These are phyloP conservation scores for Hypomyces perniciosus DNA, from an alignment of 2,329 filamentous ascomycete genomes.

Conservation along the genomic window DNA sequence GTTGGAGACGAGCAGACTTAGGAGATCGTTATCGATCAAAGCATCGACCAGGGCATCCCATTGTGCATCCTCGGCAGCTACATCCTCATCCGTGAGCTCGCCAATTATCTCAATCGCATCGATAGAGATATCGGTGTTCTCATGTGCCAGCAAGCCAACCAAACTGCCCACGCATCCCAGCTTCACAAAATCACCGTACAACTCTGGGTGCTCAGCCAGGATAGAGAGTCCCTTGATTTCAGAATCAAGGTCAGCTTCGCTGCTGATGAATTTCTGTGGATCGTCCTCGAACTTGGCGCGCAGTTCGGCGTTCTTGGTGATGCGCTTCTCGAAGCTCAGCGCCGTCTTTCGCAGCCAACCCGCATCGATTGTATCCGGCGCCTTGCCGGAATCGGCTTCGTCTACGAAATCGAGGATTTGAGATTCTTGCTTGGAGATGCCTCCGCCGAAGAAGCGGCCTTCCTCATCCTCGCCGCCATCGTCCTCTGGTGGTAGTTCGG, in stretches of 20 bases:
- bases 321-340: conserved; percentile 81
- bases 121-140: conserved; percentile 96
- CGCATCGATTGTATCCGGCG: conserved; percentile 70
- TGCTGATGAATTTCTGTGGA: conserved; percentile 75
- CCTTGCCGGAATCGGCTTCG: conserved; percentile 30
- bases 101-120: conserved; percentile 82
- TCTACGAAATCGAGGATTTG: conserved; percentile 88
- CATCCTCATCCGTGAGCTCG: conserved; percentile 91
- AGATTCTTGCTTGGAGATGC: conserved; percentile 73
- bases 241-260: conserved; percentile 82
- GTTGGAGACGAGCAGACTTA: conserved; percentile 70
- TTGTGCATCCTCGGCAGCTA: conserved; percentile 70
- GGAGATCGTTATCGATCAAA: conserved; percentile 61
- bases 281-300: conserved; percentile 77
- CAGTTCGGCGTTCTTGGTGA: conserved; percentile 84
- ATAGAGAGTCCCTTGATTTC: conserved; percentile 84
- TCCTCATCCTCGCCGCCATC: conserved; percentile 71
- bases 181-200: conserved; percentile 75
- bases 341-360: conserved; percentile 79
- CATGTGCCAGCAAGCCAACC: conserved; percentile 79
- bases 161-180: conserved; percentile 68
- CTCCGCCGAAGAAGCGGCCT: conserved; percentile 91
- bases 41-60: conserved; percentile 72
- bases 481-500: conserved; percentile 43
- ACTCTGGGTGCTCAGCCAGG: conserved; percentile 75